Evolutionary conservation across 2,329 filamentous ascomycete species (phyloP).

Genomic region (Cryphonectria radicalis): DNA sequence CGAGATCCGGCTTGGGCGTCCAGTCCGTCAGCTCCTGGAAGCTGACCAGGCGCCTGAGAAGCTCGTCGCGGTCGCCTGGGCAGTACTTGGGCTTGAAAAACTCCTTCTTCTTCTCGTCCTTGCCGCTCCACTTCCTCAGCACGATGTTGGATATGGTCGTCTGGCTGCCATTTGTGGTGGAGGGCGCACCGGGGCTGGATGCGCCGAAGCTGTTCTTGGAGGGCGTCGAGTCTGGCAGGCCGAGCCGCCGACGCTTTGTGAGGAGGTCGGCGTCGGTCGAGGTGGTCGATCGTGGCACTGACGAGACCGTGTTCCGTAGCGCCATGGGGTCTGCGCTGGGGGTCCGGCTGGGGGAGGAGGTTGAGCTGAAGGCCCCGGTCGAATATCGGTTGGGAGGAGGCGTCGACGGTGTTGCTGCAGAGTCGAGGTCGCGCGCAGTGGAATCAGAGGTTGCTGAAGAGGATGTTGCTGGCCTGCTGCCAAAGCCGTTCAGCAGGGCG

Average conservation of each 20-base stretch:
- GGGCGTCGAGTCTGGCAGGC: slow-evolving; percentile 46
- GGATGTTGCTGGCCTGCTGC: slow-evolving; percentile 48
- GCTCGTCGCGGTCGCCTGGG: slow-evolving; percentile 81
- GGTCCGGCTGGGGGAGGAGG: slow-evolving; percentile 28
- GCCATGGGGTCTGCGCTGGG: slow-evolving; percentile 32
- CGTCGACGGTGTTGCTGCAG: slow-evolving; percentile 37
- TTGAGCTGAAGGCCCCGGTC: slow-evolving; percentile 22
- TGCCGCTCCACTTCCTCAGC: slow-evolving; percentile 46
- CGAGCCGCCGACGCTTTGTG: slow-evolving; percentile 58
- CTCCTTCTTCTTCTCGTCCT: slow-evolving; percentile 33
- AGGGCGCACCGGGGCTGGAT: slow-evolving; percentile 20
- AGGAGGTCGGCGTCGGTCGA: slow-evolving; percentile 48
- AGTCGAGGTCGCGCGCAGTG: slow-evolving; percentile 36
- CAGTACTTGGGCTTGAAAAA: slow-evolving; percentile 70
- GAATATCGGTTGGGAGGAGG: slow-evolving; percentile 25
- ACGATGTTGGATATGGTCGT: slow-evolving; percentile 48
- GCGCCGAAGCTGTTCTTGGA: slow-evolving; percentile 34
- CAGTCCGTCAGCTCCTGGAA: slow-evolving; percentile 92
- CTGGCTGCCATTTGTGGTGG: slow-evolving; percentile 26
- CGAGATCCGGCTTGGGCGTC: slow-evolving; percentile 85
- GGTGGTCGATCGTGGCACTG: slow-evolving; percentile 31
- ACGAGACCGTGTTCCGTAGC: slow-evolving; percentile 32
- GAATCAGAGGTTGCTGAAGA: slow-evolving; percentile 41
- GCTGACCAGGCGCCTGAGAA: slow-evolving; percentile 79
- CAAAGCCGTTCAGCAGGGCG: slow-evolving; percentile 70